These are phyloP conservation scores for Phaeosphaeria sp. DNA, from an alignment of 2,329 filamentous ascomycete genomes.

Conservation along the genomic window DNA sequence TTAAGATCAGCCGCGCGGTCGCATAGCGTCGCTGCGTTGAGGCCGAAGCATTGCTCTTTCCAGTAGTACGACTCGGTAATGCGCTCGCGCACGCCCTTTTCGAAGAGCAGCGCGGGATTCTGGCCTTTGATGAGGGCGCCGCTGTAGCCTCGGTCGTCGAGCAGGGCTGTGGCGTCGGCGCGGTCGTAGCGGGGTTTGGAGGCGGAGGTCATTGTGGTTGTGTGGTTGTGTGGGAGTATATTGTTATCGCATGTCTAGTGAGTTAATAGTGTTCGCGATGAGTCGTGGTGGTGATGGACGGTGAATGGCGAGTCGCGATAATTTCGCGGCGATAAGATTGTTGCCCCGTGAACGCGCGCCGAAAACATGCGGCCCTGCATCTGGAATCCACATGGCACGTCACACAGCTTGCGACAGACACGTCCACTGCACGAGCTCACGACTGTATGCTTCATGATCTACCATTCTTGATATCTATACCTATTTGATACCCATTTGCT, in stretches of 20 bases:
- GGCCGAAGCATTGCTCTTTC: conserved; percentile 97
- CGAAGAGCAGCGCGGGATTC: conserved; percentile 94
- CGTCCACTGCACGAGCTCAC: conserved; percentile 26
- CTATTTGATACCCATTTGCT: conserved; percentile 21
- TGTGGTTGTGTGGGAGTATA: background rate
- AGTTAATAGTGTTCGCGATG: background rate
- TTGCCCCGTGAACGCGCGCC: background rate
- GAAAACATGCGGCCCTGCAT: conserved; percentile 25
- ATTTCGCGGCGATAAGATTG: conserved; percentile 13
- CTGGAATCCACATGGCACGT: conserved; percentile 29
- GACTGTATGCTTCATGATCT: conserved; percentile 16
- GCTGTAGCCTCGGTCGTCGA: conserved; percentile 87
- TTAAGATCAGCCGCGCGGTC: conserved; percentile 86
- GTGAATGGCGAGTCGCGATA: conserved; percentile 12
- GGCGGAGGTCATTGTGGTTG: background rate
- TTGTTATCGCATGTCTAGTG: background rate
- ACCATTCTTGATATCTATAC: conserved; percentile 14
- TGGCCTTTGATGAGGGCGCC: conserved; percentile 83
- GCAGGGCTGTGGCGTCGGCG: conserved; percentile 77
- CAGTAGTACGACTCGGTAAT: conserved; percentile 97
- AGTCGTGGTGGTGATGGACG: background rate
- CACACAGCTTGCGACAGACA: conserved; percentile 32
- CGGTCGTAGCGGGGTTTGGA: conserved; percentile 63
- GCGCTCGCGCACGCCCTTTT: conserved; percentile 93
- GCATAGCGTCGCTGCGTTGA: conserved; percentile 82